Conservation (phyloP, 345 rosid genomes). For the thale cress (Arabidopsis thaliana) region TAIR10.1 NC_003076.8:13237501-13238000, state of each 20-base stretch:
- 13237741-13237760: constrained; percentile 52
- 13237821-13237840: constrained; percentile 57
- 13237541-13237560: constrained; percentile 48
- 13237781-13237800: constrained; percentile 72
- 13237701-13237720: constrained; percentile 4
- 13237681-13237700: constrained; percentile 65
- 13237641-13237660: not conserved
- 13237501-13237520: constrained; percentile 70
- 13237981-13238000: not conserved
- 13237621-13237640: constrained; percentile 41
- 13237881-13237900: constrained; percentile 62
- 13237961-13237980: not conserved
- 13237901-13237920: constrained; percentile 82
- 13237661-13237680: constrained; percentile 8
- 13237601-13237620: constrained; percentile 54
- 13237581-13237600: constrained; percentile 19
- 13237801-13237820: constrained; percentile 70
- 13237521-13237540: constrained; percentile 76
- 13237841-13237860: constrained; percentile 51
- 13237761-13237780: constrained; percentile 56
- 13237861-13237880: constrained; percentile 45
- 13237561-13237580: not conserved
- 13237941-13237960: constrained; percentile 38
- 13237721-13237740: not conserved
- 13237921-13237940: constrained; percentile 77